These are phyloP conservation scores for Colletotrichum limetticola DNA, from an alignment of 2,329 filamentous ascomycete species.

Conservation along the genomic window DNA sequence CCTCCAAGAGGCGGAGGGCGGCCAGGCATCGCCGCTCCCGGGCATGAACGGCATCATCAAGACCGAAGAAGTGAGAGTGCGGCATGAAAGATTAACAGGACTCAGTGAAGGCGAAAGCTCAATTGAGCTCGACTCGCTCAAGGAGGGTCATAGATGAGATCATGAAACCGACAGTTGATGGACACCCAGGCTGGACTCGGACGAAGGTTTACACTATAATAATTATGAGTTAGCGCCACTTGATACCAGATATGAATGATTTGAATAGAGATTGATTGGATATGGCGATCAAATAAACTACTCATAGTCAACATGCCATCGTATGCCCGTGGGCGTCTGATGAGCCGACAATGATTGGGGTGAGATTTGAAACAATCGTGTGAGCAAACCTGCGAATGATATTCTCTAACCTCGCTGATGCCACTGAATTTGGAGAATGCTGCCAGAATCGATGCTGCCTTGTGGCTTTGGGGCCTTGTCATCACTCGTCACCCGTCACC, in stretches of 20 bases:
- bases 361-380: too few species aligned
- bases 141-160: background rate
- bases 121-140: slow-evolving; percentile 32
- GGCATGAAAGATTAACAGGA: slow-evolving; percentile 35
- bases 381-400: background rate
- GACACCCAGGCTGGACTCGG: background rate
- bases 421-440: background rate
- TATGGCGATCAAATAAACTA: too few species aligned
- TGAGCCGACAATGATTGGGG: too few species aligned
- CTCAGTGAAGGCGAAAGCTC: slow-evolving; percentile 14
- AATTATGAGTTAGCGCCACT: background rate
- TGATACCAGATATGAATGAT: background rate
- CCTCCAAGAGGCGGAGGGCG: slow-evolving; percentile 39
- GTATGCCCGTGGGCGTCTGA: too few species aligned
- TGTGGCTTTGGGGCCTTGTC: too few species aligned
- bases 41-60: slow-evolving; percentile 40
- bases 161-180: background rate
- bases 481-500: too few species aligned
- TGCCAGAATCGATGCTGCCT: background rate
- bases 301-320: too few species aligned
- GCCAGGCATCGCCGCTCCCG: background rate
- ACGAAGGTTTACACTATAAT: background rate
- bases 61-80: slow-evolving; percentile 43
- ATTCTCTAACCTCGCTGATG: background rate
- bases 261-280: background rate